Conservation (phyloP, 2,329 filamentous ascomycete species). For the Colletotrichum chrysophilum region DNA sequence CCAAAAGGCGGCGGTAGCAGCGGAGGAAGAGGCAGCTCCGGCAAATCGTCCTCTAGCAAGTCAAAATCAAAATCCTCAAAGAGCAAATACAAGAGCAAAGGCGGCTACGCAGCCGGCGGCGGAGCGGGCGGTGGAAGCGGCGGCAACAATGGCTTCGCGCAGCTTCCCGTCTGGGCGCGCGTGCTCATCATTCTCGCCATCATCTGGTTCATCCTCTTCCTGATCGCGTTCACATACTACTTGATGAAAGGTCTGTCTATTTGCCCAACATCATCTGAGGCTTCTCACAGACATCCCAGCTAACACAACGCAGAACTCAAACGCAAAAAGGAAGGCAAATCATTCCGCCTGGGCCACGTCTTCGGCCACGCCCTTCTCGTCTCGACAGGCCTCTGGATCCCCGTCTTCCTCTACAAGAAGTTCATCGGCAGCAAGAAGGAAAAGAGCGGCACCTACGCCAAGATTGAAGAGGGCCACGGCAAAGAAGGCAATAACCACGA, state of each 20-base stretch:
- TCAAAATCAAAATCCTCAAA: background rate
- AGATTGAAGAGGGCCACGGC: slow-evolving; percentile 20
- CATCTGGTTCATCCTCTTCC: slow-evolving; percentile 3
- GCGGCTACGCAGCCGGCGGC: background rate
- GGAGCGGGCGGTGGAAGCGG: background rate
- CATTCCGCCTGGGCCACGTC: slow-evolving; percentile 17
- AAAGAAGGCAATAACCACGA: background rate
- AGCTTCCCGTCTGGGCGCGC: slow-evolving; percentile 18
- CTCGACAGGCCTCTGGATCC: slow-evolving; percentile 23
- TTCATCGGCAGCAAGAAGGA: background rate
- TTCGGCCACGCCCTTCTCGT: slow-evolving; percentile 14
- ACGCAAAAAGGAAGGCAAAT: slow-evolving; percentile 19
- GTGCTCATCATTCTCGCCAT: slow-evolving; percentile 20
- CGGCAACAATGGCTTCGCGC: background rate
- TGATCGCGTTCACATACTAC: background rate
- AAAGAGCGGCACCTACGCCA: slow-evolving; percentile 12
- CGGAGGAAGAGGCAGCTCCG: background rate
- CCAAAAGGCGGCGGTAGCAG: slow-evolving; percentile 14
- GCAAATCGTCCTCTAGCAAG: background rate
- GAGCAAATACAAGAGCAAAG: slow-evolving; percentile 8
- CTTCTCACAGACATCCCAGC: background rate
- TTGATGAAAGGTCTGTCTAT: background rate
- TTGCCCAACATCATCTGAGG: background rate
- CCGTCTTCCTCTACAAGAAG: slow-evolving; percentile 30
- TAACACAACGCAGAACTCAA: background rate